Base-by-base conservation (phyloP, 345 rosid species). In the Pugionium cornutum region DNA sequence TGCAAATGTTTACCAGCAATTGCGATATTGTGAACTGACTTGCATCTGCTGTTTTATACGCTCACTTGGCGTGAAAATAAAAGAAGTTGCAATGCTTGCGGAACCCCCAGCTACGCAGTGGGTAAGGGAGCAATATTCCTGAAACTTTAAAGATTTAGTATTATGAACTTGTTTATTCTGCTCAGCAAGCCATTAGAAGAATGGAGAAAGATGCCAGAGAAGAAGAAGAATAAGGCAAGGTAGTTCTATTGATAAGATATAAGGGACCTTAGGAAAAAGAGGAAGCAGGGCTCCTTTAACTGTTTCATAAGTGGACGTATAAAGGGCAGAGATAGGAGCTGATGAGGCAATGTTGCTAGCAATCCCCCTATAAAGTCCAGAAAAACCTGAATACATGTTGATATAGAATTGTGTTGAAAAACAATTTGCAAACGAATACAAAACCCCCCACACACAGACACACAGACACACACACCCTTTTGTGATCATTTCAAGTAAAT, bases 41-140 rank as follows among this genome's bases (percentile, higher is more conserved):
- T 92, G 96, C 92, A 92, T 87, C 83, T 87, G 95, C 81, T 92
- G 98, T 88, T 92, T 92, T 72, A 92, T 78, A 57, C 78, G 82
- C 69, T 92, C 98, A 67, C 95, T 92, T 5, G 96, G 98, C 44
- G 95, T 89, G 75, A 87, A 92, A 56, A 92, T 76, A 79, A 86
- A 84, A 70, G 96, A 92, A 51, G 98, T 89, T 46, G 95, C 98
- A 58, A 87, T 30, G 60, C 98, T 89, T 63, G 98, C 95, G 49
- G 84, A 85, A 68, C 98, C 98, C 62, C 98, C 98, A 25, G 95
- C 98, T 73, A 82, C 11, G 72, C 96, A 89, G 75, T 92, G 98
- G 50, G 84, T 81, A 28, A 89, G 67, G 66, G 95, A 83, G 65
- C 80, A 80, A 80, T 84, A 73, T 67, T 89, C 95, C 98, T 91